Evolutionary conservation across 2,329 filamentous ascomycete genomes (phyloP).

Genomic region (Monilinia vaccinii-corymbosi): DNA sequence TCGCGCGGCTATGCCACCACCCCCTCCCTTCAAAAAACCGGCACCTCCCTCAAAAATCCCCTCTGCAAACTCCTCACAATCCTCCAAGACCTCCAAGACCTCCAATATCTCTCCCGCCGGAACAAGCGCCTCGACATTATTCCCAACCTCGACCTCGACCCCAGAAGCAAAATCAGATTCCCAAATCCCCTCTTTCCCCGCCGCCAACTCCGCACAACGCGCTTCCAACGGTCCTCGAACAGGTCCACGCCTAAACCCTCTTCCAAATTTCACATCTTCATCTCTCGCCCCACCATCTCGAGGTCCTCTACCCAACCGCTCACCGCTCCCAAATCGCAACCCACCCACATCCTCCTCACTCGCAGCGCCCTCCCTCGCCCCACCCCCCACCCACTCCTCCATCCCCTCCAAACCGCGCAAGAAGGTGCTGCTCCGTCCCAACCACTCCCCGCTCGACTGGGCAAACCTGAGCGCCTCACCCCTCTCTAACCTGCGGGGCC

Average conservation of each 20-base stretch:
- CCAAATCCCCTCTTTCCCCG: constrained; percentile 35
- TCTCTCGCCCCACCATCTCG: constrained; percentile 14
- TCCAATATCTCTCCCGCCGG: constrained; percentile 20
- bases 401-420: constrained; percentile 46
- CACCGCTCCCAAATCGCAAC: constrained; percentile 36
- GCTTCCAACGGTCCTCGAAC: constrained; percentile 28
- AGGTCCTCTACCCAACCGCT: constrained; percentile 20
- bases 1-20: constrained; percentile 33
- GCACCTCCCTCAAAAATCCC: constrained; percentile 39
- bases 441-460: constrained; percentile 95
- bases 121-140: background rate
- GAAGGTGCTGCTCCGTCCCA: constrained; percentile 77
- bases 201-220: constrained; percentile 43
- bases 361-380: constrained; percentile 38
- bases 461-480: constrained; percentile 62
- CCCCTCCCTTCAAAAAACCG: constrained; percentile 23
- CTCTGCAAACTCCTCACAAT: constrained; percentile 32
- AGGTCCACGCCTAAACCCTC: constrained; percentile 14
- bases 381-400: constrained; percentile 32
- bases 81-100: constrained; percentile 11
- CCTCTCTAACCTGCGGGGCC: constrained; percentile 56
- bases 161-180: constrained; percentile 14
- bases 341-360: constrained; percentile 24
- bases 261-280: constrained; percentile 14
- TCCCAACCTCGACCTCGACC: background rate